These are phyloP conservation scores for Imleria badia DNA, from an alignment of 768 basidiomycete genomes.

Conservation along the genomic window DNA sequence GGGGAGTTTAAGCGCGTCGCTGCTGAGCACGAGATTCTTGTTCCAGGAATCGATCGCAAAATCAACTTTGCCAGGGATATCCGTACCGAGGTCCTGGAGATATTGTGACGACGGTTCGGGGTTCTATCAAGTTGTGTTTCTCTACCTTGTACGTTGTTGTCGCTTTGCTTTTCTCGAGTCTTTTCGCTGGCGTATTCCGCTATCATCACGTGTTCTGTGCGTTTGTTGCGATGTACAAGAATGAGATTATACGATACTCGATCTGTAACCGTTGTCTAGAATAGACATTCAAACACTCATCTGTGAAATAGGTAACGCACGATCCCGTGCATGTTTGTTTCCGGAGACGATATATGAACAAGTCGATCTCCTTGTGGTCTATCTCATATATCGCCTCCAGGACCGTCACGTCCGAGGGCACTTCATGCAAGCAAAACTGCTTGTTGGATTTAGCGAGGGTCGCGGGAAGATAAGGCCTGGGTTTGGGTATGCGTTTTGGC, in stretches of 20 bases:
- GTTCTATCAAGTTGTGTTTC: too few relatives aligned
- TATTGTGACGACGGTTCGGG: too few relatives aligned
- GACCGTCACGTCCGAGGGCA: constrained; percentile 14
- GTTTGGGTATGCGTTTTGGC: background rate
- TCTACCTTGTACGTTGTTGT: too few relatives aligned
- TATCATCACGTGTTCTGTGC: too few relatives aligned
- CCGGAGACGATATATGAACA: constrained; percentile 28
- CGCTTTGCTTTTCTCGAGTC: too few relatives aligned
- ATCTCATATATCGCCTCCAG: constrained; percentile 16
- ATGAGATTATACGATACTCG: too few relatives aligned
- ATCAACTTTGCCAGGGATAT: background rate
- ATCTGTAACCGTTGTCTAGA: too few relatives aligned
- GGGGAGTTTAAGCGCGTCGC: background rate
- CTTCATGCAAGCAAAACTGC: constrained; percentile 18
- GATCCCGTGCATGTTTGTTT: constrained; percentile 14
- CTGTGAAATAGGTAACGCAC: too few relatives aligned
- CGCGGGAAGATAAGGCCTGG: background rate
- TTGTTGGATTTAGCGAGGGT: background rate
- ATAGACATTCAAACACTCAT: too few relatives aligned
- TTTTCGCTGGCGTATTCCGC: too few relatives aligned
- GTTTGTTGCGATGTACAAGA: too few relatives aligned
- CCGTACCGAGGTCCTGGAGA: too few relatives aligned
- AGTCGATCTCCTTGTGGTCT: constrained; percentile 18
- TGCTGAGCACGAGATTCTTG: background rate
- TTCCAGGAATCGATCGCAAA: background rate